A percentile compares a stretch with the other conserved stretches of the same genome.
Evolutionary conservation across 306 rosid species (phyloP).

Genomic region (Lupinus albus): DNA sequence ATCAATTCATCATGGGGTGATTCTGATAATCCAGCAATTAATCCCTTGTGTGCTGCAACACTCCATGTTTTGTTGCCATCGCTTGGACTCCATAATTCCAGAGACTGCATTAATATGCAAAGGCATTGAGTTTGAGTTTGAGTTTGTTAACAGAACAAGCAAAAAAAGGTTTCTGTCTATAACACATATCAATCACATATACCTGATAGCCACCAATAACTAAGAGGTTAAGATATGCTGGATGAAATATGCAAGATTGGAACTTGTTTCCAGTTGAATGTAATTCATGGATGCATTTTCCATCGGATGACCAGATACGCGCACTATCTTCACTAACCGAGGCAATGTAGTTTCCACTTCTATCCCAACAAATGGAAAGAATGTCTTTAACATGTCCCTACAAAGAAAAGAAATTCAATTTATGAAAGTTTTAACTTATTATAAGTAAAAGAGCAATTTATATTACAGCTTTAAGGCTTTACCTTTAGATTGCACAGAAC

Average conservation of each 20-base stretch:
- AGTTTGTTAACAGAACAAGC: too few relatives aligned
- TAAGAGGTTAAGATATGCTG: constrained; percentile 47
- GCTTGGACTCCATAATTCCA: constrained; percentile 58
- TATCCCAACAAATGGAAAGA: constrained; percentile 65
- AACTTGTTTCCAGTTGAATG: constrained; percentile 57
- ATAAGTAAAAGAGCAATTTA: constrained; percentile 1
- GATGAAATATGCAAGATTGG: constrained; percentile 69
- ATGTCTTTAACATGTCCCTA: constrained; percentile 64
- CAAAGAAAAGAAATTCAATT: constrained; percentile 23
- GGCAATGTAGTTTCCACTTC: constrained; percentile 55
- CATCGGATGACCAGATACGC: constrained; percentile 58
- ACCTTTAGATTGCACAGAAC: constrained; percentile 44
- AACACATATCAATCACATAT: constrained; percentile 14
- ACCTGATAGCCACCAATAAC: constrained; percentile 68
- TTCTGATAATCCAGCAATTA: constrained; percentile 51
- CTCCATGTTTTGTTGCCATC: constrained; percentile 39
- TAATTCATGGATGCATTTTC: constrained; percentile 55
- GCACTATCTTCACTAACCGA: constrained; percentile 66
- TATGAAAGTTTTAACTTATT: constrained; percentile 21
- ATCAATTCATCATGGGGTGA: constrained; percentile 46
- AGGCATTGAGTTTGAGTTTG: constrained; percentile 20
- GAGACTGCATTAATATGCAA: constrained; percentile 45
- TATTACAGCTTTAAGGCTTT: background rate
- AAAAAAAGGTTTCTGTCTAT: too few relatives aligned
- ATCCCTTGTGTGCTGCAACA: constrained; percentile 55